Evolutionary conservation across 768 basidiomycete species (phyloP).

Genomic region (Trametes cubensis): DNA sequence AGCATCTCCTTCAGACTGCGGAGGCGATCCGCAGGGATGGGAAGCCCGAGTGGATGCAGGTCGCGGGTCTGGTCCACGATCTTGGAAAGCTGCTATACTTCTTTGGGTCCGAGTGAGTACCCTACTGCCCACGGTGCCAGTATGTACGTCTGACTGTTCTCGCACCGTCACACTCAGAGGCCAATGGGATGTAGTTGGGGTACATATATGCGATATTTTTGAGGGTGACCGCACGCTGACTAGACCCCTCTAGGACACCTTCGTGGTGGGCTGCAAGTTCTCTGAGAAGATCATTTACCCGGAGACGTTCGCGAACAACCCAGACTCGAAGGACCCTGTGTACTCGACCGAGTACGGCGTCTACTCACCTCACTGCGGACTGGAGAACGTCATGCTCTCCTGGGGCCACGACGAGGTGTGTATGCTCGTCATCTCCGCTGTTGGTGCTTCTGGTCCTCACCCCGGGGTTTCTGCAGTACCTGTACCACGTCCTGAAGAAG

Average conservation of each 20-base stretch:
- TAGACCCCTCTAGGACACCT: conserved; percentile 53
- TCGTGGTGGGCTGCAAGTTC: conserved; percentile 84
- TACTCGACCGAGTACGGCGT: conserved; percentile 76
- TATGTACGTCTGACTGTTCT: conserved; percentile 12
- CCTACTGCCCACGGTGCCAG: neutral
- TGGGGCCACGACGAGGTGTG: conserved; percentile 91
- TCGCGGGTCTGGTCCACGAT: conserved; percentile 85
- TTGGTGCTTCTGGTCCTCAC: conserved; percentile 4
- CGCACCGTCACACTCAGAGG: conserved; percentile 43
- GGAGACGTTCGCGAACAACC: conserved; percentile 75
- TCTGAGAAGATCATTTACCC: conserved; percentile 84
- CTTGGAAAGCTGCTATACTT: conserved; percentile 86
- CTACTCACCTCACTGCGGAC: conserved; percentile 76
- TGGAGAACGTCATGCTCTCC: conserved; percentile 85
- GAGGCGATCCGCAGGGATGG: conserved; percentile 86
- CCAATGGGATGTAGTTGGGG: conserved; percentile 95
- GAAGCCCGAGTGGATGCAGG: conserved; percentile 92
- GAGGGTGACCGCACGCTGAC: conserved; percentile 9
- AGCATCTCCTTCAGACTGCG: conserved; percentile 90
- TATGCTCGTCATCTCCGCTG: conserved; percentile 11
- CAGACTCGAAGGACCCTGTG: conserved; percentile 63
- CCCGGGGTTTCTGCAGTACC: conserved; percentile 53
- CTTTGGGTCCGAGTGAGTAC: conserved; percentile 65
- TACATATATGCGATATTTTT: conserved; percentile 37
- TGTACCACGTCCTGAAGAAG: conserved; percentile 81